Percentiles rank a stretch among this genome's conserved stretches.
Conservation (phyloP, 345 rosid species). For the Citrus glauca region DNA sequence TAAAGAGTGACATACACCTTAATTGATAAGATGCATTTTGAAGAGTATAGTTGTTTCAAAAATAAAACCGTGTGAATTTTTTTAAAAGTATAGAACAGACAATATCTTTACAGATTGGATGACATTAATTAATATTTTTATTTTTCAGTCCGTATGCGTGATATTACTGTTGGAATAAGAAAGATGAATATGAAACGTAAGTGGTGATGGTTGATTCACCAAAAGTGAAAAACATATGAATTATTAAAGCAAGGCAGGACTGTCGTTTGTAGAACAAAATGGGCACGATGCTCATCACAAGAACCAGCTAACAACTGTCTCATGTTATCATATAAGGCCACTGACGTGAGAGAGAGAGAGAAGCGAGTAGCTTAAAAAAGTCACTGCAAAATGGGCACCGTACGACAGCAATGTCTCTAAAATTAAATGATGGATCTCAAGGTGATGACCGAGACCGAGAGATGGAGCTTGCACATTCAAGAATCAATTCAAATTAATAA, state of each 20-base stretch:
- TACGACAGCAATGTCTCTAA: conserved; percentile 48
- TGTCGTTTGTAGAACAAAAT: conserved; percentile 18
- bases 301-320: conserved; percentile 25
- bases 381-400: conserved; percentile 23
- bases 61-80: too few relatives aligned
- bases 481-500: conserved; percentile 19
- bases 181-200: not conserved
- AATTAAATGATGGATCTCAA: conserved; percentile 43
- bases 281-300: conserved; percentile 24
- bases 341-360: not conserved
- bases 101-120: too few relatives aligned
- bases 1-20: accelerated
- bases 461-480: conserved; percentile 17
- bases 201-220: conserved; percentile 10
- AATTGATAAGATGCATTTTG: accelerated
- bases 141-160: not conserved
- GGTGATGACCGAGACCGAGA: not conserved
- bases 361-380: conserved; percentile 4
- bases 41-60: accelerated
- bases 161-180: not conserved
- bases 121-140: too few relatives aligned
- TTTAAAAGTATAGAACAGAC: too few relatives aligned
- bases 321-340: not conserved
- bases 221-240: conserved; percentile 19
- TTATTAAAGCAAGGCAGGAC: conserved; percentile 11